Conservation (phyloP, 2,329 filamentous ascomycete species). For the Colletotrichum orchidophilum region DNA sequence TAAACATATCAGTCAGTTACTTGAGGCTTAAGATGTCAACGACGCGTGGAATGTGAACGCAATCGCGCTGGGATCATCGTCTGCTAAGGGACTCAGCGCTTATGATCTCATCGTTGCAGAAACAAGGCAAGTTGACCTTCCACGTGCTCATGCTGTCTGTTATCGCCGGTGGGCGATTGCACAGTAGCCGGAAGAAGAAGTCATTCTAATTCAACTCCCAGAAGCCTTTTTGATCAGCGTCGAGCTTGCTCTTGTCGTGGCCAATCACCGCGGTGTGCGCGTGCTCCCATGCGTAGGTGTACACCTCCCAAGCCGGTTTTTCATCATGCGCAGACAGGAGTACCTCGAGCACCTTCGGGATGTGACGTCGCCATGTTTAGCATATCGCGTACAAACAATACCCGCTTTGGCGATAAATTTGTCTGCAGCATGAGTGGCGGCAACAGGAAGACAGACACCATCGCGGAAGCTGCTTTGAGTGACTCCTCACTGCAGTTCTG, state of each 20-base stretch:
- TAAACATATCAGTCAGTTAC: no score
- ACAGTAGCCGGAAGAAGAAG: constrained; percentile 42
- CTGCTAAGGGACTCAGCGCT: no score
- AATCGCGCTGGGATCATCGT: no score
- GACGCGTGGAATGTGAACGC: no score
- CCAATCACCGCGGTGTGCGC: constrained; percentile 31
- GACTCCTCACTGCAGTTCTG: constrained; percentile 41
- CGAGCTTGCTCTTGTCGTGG: constrained; percentile 13
- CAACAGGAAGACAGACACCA: constrained; percentile 55
- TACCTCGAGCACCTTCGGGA: constrained; percentile 60
- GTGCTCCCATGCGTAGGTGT: constrained; percentile 42
- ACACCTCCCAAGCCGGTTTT: constrained; percentile 43
- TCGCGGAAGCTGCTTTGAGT: constrained; percentile 45
- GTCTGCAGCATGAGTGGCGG: constrained; percentile 64
- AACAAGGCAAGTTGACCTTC: constrained; percentile 45
- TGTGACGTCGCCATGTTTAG: constrained; percentile 65
- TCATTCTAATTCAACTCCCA: constrained; percentile 47
- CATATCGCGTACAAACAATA: constrained; percentile 64
- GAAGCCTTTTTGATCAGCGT: constrained; percentile 41
- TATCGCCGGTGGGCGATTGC: constrained; percentile 42
- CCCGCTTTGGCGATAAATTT: constrained; percentile 63
- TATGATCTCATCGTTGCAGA: no score
- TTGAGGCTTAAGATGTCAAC: no score
- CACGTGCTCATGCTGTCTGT: constrained; percentile 38
- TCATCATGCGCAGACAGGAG: constrained; percentile 47